Percentiles rank a stretch among this genome's conserved stretches.
Evolutionary conservation across 1,139 yeast species (phyloP).

Genomic region (Taiozyma onychis): DNA sequence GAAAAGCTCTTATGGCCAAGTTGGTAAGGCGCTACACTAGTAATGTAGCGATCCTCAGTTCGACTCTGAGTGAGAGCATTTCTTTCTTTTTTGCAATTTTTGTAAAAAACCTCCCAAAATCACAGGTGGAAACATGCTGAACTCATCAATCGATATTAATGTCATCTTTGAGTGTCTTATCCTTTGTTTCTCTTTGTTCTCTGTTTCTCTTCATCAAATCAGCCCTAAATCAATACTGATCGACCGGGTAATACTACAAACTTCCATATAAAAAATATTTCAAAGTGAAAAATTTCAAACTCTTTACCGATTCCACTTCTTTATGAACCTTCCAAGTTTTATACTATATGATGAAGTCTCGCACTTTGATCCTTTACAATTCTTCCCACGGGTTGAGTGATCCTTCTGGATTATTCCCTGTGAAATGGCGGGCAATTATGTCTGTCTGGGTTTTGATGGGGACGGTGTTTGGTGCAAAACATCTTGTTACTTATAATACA

Average conservation of each 20-base stretch:
- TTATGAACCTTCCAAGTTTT: constrained; percentile 28
- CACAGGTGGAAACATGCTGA: no score
- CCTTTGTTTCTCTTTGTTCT: no score
- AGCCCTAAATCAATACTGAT: neutral
- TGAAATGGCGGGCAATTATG: constrained; percentile 9
- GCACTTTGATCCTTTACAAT: constrained; percentile 21
- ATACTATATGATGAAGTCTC: constrained; percentile 27
- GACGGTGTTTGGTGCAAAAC: constrained; percentile 25
- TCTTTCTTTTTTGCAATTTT: constrained; percentile 10
- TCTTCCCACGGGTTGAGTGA: constrained; percentile 22
- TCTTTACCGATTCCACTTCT: constrained; percentile 3
- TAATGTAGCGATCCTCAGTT: constrained; percentile 37
- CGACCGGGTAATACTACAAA: neutral
- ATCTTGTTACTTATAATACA: constrained; percentile 24
- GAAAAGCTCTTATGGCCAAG: constrained; percentile 34
- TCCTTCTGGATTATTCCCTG: constrained; percentile 11
- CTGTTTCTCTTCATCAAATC: no score
- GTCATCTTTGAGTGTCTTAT: neutral
- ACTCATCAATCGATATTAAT: no score
- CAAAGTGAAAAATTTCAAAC: neutral
- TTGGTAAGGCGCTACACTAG: constrained; percentile 39
- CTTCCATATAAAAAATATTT: neutral
- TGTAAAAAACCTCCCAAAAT: neutral
- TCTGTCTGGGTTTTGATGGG: constrained; percentile 23
- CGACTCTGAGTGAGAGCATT: constrained; percentile 35